Base-by-base conservation (phyloP, 139 green algal species). In the Deuterostichococcus epilithicus region DNA sequence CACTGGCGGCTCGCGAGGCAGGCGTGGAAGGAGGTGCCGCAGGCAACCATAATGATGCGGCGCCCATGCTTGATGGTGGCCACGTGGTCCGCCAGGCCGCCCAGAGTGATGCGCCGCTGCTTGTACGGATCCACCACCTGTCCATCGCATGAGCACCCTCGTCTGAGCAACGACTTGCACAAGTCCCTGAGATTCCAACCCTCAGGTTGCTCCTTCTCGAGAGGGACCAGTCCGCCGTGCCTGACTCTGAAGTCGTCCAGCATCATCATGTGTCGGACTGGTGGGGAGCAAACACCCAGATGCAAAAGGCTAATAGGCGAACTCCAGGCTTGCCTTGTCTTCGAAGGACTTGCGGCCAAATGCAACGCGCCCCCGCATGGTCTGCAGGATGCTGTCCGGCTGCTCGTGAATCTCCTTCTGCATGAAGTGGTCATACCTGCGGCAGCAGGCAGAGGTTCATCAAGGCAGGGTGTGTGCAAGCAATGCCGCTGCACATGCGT, bases 371-470 rank as follows among this genome's bases (percentile, higher is more conserved):
- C 92, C 92, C 25, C 90, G 76, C 91, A 95, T 95, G 38, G 90
- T 96, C 67, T 94, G 86, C 68, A 88, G 70, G 33, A 99, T 79
- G 6, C 81, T 91, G 76, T 98, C 93, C 0, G 95, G 93, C 90
- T 99, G 95, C 86, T 99, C 95, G 79, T 96, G 88, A 79, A 99
- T 99, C 80, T 94, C 92, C 82, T 95, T 94, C 82, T 92, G 82
- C 94, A 98, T 98, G 90, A 92, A 98, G 84, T 98, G 91, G 20
- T 95, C 86, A 84, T 96, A 98, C 33, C 86, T 82, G n/a, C 42
- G 13, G 42, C 8, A 52, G 8, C 94, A 93, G 83, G 87, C 82
- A 4, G 47, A 70, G n/a, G 63, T 36, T 36, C 30, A 10, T 36
- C 20, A 33, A 25, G 30, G 67, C 18, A 25, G 30, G 10, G 1